Base-by-base conservation (phyloP, 306 rosid species). In the Lithocarpus polystachyus region DNA sequence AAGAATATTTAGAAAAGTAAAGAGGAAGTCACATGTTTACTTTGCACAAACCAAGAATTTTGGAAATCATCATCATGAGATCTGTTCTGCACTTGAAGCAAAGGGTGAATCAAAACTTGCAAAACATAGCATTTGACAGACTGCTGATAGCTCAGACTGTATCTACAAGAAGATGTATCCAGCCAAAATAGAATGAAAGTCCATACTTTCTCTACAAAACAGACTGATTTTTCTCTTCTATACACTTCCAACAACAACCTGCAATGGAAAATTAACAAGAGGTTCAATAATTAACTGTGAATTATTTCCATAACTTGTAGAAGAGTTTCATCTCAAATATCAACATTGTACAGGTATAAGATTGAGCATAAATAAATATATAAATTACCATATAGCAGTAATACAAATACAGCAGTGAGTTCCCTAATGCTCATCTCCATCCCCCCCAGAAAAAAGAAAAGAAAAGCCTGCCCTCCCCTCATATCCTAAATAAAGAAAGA, bases 201-300 rank as follows among this genome's bases (percentile, higher is more conserved):
- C 53, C 80, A 67, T 28, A 24, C 23, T 28, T 75, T 33, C 26
- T 57, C 74, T 53, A 62, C 60, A 75, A 56, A 75, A 68, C 67
- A 62, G 67, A 14, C 14, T 2, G 28, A 57, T 5, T 57, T 7
- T 45, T 29, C 7, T 74, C 79, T 51, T 48, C 55, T 71, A 68
- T 74, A 35, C 81, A 18, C 71, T 80, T 80, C 80, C 33, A 56
- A 37, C 43, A 64, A 31, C 18, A 81, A 80, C 82, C 88, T 84
- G 86, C 75, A 71, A 71, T 64, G 8, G 29, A 5, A 40, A 69
- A 73, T 53, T 14, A 31, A 40, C 7, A 37, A 67, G 8, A 9
- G 6, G 24, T 6, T 43, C 22, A 37, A 77, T 33, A 5, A 18
- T 56, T n/a, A 20, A 11, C 14, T 45, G 31, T 70, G 5, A 56